Evolutionary conservation across 2,329 filamentous ascomycete species (phyloP), one percentile per base, ranked within the genome.

Genomic region (Byssothecium circinans): DNA sequence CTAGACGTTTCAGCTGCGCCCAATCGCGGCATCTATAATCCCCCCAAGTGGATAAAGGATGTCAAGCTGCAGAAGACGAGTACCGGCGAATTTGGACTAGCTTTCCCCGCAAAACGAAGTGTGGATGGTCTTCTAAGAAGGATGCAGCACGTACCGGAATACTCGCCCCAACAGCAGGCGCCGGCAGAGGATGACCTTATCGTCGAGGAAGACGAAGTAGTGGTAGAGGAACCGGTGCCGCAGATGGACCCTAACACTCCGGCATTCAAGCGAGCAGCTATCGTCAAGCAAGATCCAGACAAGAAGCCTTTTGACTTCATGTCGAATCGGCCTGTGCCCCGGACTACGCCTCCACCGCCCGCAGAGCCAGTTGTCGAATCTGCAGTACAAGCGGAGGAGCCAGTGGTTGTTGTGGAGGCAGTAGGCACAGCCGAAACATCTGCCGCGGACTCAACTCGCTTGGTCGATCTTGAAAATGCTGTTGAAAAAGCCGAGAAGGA

Each of bases 281-380:
- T 66, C 4, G 58, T 65, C 18, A 68, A 65, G 49, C 49, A 57
- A 34, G 62, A 65, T 40, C 27, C 55, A 0, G 59, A 66, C 10
- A 60, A 60, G 51, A 65, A 58, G 39, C 58, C 58, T 14, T 70
- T 70, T 41, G 67, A 70, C 44, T 70, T 70, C 53, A 68, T 68
- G 65, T 68, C 65, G 14, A 68, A 68, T 41, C 56, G 65, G 14
- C 65, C 65, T 14, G 60, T 65, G 11, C 65, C 64, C 23, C 65
- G 60, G 32, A 53, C 34, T 10, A 15, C 52, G 47, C 56, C 61
- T 35, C 29, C 8, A 12, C 12, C 20, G 12, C 19, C 36, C 15
- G 19, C 20, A 14, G 47, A 52, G 29, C 18, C 42, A 17, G 43
- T 50, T 29, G 62, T 70, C 71, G 49, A 62, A 73, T 54, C 69